Percentiles rank a stretch among this genome's conserved stretches.
These are phyloP conservation scores for Populus simonii DNA, from an alignment of 345 rosid genomes.

Conservation along the genomic window DNA sequence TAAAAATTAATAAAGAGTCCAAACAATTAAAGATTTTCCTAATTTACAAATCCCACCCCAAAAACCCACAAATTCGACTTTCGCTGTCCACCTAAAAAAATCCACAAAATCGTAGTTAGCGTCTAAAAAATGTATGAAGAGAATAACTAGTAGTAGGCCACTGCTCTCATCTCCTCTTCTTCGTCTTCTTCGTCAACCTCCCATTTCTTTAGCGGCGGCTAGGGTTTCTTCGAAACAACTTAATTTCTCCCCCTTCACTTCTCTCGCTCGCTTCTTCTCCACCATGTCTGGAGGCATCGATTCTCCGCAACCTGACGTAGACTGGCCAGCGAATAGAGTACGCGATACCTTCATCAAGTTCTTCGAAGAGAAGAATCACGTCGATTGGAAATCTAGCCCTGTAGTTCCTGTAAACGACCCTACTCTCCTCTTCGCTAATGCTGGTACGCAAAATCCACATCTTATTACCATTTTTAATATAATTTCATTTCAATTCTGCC, in stretches of 20 bases:
- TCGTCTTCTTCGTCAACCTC: too few relatives aligned
- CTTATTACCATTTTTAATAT: too few relatives aligned
- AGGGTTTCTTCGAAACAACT: too few relatives aligned
- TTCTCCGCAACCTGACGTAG: not conserved
- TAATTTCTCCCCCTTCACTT: not conserved
- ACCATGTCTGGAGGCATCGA: slow-evolving; percentile 25
- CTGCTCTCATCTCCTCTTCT: too few relatives aligned
- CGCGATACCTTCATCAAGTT: slow-evolving; percentile 71
- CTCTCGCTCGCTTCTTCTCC: not conserved
- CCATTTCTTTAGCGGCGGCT: slow-evolving; percentile 12
- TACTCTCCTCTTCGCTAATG: slow-evolving; percentile 89
- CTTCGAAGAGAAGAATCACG: slow-evolving; percentile 64
- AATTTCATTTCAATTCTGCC: not conserved
- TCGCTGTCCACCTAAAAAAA: too few relatives aligned
- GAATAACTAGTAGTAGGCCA: too few relatives aligned
- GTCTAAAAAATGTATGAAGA: too few relatives aligned
- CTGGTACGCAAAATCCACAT: slow-evolving; percentile 42
- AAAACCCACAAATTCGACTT: too few relatives aligned
- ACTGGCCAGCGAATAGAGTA: slow-evolving; percentile 73
- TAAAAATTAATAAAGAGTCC: too few relatives aligned
- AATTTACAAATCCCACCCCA: too few relatives aligned
- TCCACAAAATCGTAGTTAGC: too few relatives aligned
- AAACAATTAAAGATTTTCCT: too few relatives aligned
- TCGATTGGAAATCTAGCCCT: slow-evolving; percentile 83
- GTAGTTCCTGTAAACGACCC: slow-evolving; percentile 93